Evolutionary conservation across 352 stramenopile genomes (phyloP).

Genomic region (Pythium coloratum): DNA sequence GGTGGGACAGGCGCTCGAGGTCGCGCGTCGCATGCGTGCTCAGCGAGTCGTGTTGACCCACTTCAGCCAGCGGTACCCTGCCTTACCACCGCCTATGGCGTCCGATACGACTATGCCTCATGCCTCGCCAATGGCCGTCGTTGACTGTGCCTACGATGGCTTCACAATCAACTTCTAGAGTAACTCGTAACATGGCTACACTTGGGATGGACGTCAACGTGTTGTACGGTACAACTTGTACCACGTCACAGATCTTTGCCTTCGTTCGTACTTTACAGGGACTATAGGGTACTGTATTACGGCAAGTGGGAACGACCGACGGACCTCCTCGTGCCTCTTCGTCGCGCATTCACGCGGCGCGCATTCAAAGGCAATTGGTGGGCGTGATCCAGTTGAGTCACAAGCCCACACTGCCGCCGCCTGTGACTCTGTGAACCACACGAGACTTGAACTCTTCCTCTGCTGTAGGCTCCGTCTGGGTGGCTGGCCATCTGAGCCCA

Average conservation of each 20-base stretch:
- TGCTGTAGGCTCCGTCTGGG: neutral
- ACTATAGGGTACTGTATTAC: slow-evolving; percentile 8
- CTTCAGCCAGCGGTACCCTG: slow-evolving; percentile 88
- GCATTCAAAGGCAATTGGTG: neutral
- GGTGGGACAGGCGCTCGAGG: slow-evolving; percentile 87
- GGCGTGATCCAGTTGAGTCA: neutral
- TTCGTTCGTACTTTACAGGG: slow-evolving; percentile 9
- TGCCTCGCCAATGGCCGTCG: slow-evolving; percentile 9
- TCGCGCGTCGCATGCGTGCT: slow-evolving; percentile 79
- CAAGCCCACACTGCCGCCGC: neutral
- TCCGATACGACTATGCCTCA: neutral
- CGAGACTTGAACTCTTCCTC: too few species aligned
- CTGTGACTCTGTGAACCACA: neutral
- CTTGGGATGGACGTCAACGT: slow-evolving; percentile 6
- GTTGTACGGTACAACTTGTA: too few species aligned
- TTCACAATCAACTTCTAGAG: slow-evolving; percentile 22
- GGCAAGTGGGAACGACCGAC: too few species aligned
- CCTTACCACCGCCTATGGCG: slow-evolving; percentile 41
- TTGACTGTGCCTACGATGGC: slow-evolving; percentile 41
- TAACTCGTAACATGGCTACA: slow-evolving; percentile 17
- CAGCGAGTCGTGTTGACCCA: slow-evolving; percentile 93
- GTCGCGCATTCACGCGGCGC: slow-evolving; percentile 16
- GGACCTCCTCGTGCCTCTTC: neutral
- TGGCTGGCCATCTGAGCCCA: too few species aligned
- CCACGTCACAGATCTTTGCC: neutral